Percentiles rank a stretch among this genome's conserved stretches.
Conservation (phyloP, 345 rosid genomes). For the Tarenaya hassleriana region DNA sequence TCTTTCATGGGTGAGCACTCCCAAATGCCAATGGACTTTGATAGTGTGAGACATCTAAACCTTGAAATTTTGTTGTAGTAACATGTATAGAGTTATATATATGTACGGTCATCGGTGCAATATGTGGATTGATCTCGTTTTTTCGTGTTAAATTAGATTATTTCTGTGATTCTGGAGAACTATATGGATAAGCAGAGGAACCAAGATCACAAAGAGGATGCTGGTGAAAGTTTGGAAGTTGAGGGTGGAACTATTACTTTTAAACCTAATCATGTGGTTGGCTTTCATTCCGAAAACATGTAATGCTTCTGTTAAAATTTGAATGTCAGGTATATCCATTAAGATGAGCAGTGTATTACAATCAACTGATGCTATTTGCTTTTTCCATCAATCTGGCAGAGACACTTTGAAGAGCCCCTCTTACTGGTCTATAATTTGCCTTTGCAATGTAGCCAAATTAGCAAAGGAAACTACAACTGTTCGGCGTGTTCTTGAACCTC, state of each 20-base stretch:
- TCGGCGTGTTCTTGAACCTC: constrained; percentile 86
- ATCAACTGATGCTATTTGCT: constrained; percentile 21
- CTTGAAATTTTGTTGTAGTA: constrained; percentile 16
- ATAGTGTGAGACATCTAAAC: constrained; percentile 49
- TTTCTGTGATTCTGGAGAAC: constrained; percentile 83
- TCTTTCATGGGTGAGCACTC: constrained; percentile 84
- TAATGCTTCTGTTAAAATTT: constrained; percentile 33
- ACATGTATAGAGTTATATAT: background rate
- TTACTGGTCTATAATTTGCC: constrained; percentile 80
- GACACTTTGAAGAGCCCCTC: constrained; percentile 70
- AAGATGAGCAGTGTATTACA: constrained; percentile 8
- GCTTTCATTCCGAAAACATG: constrained; percentile 45
- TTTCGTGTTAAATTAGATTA: constrained; percentile 54
- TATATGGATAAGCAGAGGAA: constrained; percentile 46
- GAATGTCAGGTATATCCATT: background rate
- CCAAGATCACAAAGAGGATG: constrained; percentile 35
- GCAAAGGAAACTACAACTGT: constrained; percentile 86
- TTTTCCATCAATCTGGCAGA: constrained; percentile 31
- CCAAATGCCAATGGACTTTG: constrained; percentile 79
- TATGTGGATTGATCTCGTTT: constrained; percentile 12
- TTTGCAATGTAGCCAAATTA: constrained; percentile 64
- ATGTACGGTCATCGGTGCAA: constrained; percentile 4
- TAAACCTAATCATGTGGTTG: constrained; percentile 29
- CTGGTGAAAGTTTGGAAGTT: constrained; percentile 26
- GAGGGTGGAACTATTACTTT: constrained; percentile 36